Evolutionary conservation across 2,329 filamentous ascomycete genomes (phyloP).

Genomic region (Didymella pinodella): DNA sequence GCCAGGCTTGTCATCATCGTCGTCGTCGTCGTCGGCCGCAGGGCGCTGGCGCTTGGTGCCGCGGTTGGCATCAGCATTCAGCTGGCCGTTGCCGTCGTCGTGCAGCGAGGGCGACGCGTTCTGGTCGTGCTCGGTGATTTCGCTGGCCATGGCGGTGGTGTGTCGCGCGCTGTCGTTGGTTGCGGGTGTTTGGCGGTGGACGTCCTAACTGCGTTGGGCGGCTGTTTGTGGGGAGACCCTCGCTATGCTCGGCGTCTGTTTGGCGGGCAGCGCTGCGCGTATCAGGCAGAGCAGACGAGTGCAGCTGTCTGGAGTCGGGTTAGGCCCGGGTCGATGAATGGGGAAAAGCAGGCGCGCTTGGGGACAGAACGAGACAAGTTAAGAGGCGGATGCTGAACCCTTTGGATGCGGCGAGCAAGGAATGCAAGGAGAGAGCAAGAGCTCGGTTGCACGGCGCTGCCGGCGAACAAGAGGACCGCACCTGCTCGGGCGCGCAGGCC

Average conservation of each 20-base stretch:
- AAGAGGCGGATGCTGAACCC: conserved; percentile 39
- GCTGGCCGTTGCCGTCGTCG: conserved; percentile 60
- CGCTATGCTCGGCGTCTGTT: conserved; percentile 25
- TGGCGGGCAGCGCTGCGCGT: conserved; percentile 37
- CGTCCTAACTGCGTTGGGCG: conserved; percentile 53
- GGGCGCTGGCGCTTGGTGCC: conserved; percentile 90
- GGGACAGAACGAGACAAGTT: conserved; percentile 47
- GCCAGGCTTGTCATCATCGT: conserved; percentile 96
- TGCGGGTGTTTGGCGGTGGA: conserved; percentile 48
- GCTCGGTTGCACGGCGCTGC: conserved; percentile 43
- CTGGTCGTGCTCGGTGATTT: conserved; percentile 61
- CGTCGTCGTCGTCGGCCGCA: conserved; percentile 88
- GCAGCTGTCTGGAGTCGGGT: conserved; percentile 35
- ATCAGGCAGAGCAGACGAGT: conserved; percentile 31
- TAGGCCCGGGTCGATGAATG: conserved; percentile 48
- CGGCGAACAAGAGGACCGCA: conserved; percentile 26
- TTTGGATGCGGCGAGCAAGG: conserved; percentile 46
- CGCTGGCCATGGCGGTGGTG: conserved; percentile 57
- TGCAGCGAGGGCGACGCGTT: conserved; percentile 60
- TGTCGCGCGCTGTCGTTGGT: conserved; percentile 34
- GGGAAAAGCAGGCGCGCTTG: conserved; percentile 50
- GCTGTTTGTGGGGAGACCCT: conserved; percentile 46
- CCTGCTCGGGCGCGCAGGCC: conserved; percentile 22
- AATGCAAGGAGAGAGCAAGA: conserved; percentile 48
- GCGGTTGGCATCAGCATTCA: conserved; percentile 70